phyloP scores from a whole-genome alignment of 2,329 filamentous ascomycete species.

The Diplocarpon rosae region DNA sequence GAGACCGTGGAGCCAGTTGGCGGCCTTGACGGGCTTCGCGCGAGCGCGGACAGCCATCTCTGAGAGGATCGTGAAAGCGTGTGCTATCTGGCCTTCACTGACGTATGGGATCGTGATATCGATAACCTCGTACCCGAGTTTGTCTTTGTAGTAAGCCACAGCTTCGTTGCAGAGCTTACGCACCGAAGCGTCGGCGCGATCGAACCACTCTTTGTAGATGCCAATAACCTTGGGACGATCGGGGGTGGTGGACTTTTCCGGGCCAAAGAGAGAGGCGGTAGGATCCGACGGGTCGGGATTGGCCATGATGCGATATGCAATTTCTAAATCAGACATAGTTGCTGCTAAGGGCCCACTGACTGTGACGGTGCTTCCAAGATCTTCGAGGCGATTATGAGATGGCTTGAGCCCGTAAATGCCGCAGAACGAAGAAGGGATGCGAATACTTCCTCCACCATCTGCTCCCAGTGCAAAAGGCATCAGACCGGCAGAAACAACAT shows the following conservation, averaged over 20 bases:
- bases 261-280: conserved; percentile 51
- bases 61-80: conserved; percentile 64
- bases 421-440: conserved; percentile 26
- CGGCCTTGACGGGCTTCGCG: conserved; percentile 12
- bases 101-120: conserved; percentile 57
- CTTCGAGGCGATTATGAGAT: conserved; percentile 58
- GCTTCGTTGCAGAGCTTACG: conserved; percentile 48
- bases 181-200: conserved; percentile 54
- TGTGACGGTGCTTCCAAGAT: conserved; percentile 41
- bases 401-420: conserved; percentile 68
- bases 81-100: conserved; percentile 63
- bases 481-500: conserved; percentile 59
- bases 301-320: conserved; percentile 74
- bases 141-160: conserved; percentile 44
- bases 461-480: conserved; percentile 67
- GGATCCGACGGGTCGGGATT: conserved; percentile 54
- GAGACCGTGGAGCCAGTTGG: conserved; percentile 42
- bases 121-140: conserved; percentile 38
- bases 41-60: conserved; percentile 48
- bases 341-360: conserved; percentile 67
- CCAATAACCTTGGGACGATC: conserved; percentile 51
- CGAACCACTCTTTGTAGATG: conserved; percentile 57
- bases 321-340: conserved; percentile 65
- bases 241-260: conserved; percentile 37
- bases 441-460: conserved; percentile 66